phyloP scores from a whole-genome alignment of 2,329 filamentous ascomycete species.

The Ophiosphaerella korrae region DNA sequence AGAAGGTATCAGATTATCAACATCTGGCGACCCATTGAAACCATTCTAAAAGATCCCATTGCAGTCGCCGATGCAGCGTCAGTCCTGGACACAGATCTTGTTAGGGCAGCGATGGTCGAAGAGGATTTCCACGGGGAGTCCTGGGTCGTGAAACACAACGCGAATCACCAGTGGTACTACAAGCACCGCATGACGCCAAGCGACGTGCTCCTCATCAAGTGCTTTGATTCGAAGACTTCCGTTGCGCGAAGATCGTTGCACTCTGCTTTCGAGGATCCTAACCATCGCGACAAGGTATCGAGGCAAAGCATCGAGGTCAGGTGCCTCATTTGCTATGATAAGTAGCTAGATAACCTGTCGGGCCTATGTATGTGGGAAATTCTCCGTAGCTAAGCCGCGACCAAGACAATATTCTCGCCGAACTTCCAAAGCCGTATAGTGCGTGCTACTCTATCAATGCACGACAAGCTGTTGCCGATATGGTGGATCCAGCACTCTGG shows the following conservation, averaged over 20 bases:
- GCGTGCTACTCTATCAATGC: background rate
- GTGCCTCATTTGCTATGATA: conserved; percentile 27
- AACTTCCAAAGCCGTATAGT: background rate
- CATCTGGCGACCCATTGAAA: conserved; percentile 35
- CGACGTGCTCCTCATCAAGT: conserved; percentile 35
- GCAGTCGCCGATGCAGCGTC: conserved; percentile 28
- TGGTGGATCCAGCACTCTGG: conserved; percentile 21
- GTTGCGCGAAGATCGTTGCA: conserved; percentile 29
- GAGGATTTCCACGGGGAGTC: conserved; percentile 24
- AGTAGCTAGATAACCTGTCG: background rate
- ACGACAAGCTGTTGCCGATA: conserved; percentile 13
- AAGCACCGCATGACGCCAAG: conserved; percentile 23
- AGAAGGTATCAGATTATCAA: conserved; percentile 38
- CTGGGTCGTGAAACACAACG: conserved; percentile 27
- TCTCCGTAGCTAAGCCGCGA: background rate
- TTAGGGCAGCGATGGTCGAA: conserved; percentile 27
- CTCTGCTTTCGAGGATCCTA: conserved; percentile 29
- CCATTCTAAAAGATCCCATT: conserved; percentile 34
- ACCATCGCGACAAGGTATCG: conserved; percentile 13
- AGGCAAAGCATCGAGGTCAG: conserved; percentile 34
- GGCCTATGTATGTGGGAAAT: background rate
- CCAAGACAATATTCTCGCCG: conserved; percentile 4
- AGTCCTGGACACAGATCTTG: conserved; percentile 30
- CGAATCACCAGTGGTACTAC: conserved; percentile 28
- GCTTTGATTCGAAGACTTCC: conserved; percentile 25